phyloP scores from a whole-genome alignment of 139 green algal species.

The Chlorella ohadii region DNA sequence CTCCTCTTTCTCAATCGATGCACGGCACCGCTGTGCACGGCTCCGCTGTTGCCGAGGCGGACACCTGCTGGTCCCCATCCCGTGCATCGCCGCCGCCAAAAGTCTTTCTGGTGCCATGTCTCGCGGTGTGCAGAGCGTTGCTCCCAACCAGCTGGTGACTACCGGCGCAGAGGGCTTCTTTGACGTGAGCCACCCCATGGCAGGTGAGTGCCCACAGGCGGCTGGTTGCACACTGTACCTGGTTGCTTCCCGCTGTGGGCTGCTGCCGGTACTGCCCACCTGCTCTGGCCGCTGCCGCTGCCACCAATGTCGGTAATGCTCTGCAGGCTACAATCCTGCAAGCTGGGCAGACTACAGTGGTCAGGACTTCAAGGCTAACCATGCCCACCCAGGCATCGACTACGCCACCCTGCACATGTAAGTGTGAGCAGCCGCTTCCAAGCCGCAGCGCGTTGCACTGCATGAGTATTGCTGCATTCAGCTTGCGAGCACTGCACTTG shows the following conservation, averaged over 20 bases:
- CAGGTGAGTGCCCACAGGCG: neutral
- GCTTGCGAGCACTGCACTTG: no score
- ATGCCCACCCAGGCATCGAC: slow-evolving; percentile 36
- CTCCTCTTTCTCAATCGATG: no score
- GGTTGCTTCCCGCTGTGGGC: neutral
- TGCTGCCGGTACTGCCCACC: no score
- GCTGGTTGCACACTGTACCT: neutral
- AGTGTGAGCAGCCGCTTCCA: no score
- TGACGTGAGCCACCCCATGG: neutral
- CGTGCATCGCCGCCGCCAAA: no score
- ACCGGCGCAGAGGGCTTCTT: slow-evolving; percentile 40
- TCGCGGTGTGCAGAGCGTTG: slow-evolving; percentile 15
- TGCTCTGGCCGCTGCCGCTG: neutral
- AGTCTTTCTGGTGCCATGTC: no score
- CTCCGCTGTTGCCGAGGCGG: no score
- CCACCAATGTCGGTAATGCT: no score
- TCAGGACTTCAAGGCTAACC: slow-evolving; percentile 51
- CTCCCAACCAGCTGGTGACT: slow-evolving; percentile 25
- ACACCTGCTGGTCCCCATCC: no score
- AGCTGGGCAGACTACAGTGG: slow-evolving; percentile 25
- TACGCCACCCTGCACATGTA: slow-evolving; percentile 46
- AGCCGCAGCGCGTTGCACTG: no score
- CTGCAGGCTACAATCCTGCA: slow-evolving; percentile 1
- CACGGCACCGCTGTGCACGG: no score
- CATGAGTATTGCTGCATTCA: no score